These are phyloP conservation scores for Chrysoporthe puriensis DNA, from an alignment of 2,329 filamentous ascomycete genomes.

Conservation along the genomic window DNA sequence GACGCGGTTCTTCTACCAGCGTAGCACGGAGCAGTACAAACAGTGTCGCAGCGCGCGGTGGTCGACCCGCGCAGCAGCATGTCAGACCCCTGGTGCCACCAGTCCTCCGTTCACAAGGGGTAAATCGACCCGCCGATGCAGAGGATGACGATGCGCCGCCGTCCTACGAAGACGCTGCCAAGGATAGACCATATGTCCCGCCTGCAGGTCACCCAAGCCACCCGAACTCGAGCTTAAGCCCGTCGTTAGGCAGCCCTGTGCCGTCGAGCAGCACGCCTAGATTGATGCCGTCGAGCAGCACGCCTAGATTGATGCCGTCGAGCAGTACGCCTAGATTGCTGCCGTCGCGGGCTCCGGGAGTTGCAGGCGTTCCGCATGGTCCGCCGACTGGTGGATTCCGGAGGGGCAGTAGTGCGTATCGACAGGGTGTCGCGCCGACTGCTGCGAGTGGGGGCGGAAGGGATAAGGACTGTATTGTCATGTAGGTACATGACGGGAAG, in stretches of 20 bases:
- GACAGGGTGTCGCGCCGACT: slow-evolving; percentile 36
- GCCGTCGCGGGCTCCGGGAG: slow-evolving; percentile 31
- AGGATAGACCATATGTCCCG: slow-evolving; percentile 55
- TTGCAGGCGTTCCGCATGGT: slow-evolving; percentile 25
- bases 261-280: slow-evolving; percentile 30
- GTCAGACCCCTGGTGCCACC: slow-evolving; percentile 54
- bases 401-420: slow-evolving; percentile 15
- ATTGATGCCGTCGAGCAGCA: slow-evolving; percentile 20
- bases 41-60: slow-evolving; percentile 20
- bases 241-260: slow-evolving; percentile 28
- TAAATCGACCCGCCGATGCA: slow-evolving; percentile 44
- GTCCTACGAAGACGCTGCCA: slow-evolving; percentile 61
- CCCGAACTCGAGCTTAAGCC: slow-evolving; percentile 44
- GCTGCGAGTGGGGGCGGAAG: slow-evolving; percentile 32
- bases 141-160: slow-evolving; percentile 57
- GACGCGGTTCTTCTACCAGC: slow-evolving; percentile 29
- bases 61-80: slow-evolving; percentile 25
- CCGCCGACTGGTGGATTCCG: not conserved
- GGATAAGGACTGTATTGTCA: slow-evolving; percentile 50
- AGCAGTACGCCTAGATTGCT: slow-evolving; percentile 26
- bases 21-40: slow-evolving; percentile 3
- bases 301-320: slow-evolving; percentile 26
- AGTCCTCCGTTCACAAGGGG: slow-evolving; percentile 38
- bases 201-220: slow-evolving; percentile 56
- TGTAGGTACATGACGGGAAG: slow-evolving; percentile 40